These are phyloP conservation scores for Globisporangium viniferum DNA, from an alignment of 352 stramenopile species.

Conservation along the genomic window DNA sequence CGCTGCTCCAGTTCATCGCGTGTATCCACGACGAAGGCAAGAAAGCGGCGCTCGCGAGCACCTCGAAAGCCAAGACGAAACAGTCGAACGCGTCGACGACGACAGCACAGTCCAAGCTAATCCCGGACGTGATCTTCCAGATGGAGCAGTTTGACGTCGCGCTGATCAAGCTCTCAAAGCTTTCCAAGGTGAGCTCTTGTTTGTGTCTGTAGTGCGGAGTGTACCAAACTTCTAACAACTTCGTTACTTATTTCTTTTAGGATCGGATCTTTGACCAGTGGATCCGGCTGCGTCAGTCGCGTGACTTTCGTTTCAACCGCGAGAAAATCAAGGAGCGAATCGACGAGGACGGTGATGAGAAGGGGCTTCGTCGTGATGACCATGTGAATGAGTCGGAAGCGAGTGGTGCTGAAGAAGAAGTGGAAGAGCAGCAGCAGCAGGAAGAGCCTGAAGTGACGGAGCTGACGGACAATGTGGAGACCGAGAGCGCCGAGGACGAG, in stretches of 20 bases:
- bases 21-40: conserved; percentile 50
- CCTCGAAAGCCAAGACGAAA: conserved; percentile 14
- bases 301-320: conserved; percentile 54
- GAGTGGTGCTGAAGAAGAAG: conserved; percentile 11
- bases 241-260: neutral
- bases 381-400: conserved; percentile 17
- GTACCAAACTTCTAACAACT: too few species aligned
- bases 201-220: too few species aligned
- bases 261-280: conserved; percentile 46
- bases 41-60: conserved; percentile 8
- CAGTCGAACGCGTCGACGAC: conserved; percentile 3
- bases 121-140: conserved; percentile 64
- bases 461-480: conserved; percentile 14
- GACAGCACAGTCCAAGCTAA: conserved; percentile 44
- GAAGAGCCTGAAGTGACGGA: conserved; percentile 12
- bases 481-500: conserved; percentile 15
- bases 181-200: conserved; percentile 37
- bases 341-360: conserved; percentile 22
- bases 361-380: conserved; percentile 4
- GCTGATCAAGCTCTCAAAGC: conserved; percentile 63
- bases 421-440: conserved; percentile 13
- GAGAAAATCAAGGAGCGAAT: conserved; percentile 29
- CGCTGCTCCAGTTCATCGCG: conserved; percentile 47
- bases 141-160: conserved; percentile 67
- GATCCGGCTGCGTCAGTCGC: conserved; percentile 43